Evolutionary conservation across 1,284 basidiomycete genomes (phyloP), one percentile per base, ranked within the genome.

Genomic region (Trametes versicolor): DNA sequence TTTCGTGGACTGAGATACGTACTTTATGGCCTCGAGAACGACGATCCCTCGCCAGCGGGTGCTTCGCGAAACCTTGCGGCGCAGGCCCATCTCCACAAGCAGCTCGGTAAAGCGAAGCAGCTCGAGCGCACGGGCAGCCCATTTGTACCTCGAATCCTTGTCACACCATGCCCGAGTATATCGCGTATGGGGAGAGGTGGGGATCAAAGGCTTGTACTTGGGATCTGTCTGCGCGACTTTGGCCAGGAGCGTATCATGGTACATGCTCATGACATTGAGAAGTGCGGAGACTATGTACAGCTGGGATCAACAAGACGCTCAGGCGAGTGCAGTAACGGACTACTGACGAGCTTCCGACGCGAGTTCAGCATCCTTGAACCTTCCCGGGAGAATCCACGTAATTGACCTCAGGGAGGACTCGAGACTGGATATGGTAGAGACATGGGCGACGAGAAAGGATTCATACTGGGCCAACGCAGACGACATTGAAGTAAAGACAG

Each of bases 291-390:
- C 92, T 94, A 73, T 43, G 41, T 49, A 58, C 43, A 65, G 37
- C 56, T 54, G 60, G 37, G 56, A 68, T 64, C 58, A 69, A 62
- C 59, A 50, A 15, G 27, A 23, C 15, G 55, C 65, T 15, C 51
- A 39, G 21, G 43, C 48, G 49, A 36, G 39, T 49, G 51, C 25
- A 45, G 58, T 45, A 29, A 62, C n/a, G 32, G 27, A 7, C 23
- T 58, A 92, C 95, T 87, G 72, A 96, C 95, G 82, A 75, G 92
- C 88, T 85, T 97, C 96, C 41, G 93, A 95, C 61, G 92, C 94
- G 63, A 98, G 83, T 78, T 98, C 97, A 60, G 96, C 95, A 84
- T 98, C 97, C 77, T 96, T 95, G 86, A 98, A 98, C 67, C 96
- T 87, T 68, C 96, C 97, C 23, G 97, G 96, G 27, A 98, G 84